These are phyloP conservation scores for Strobilomyces confusus DNA, from an alignment of 768 basidiomycete genomes.

Conservation along the genomic window DNA sequence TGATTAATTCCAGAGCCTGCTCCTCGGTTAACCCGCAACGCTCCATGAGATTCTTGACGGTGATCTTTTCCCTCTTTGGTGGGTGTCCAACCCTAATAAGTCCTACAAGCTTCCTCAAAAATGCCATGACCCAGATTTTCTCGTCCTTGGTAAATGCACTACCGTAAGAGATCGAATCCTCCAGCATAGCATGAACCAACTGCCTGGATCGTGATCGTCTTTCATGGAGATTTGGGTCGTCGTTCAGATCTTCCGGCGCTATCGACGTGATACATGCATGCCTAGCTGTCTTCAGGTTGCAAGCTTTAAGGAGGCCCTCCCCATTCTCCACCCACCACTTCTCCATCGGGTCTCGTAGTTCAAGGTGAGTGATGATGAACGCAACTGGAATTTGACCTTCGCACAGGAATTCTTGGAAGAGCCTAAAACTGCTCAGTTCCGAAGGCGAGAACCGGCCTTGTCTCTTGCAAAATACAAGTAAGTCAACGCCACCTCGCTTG, in stretches of 20 bases:
- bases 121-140: constrained; percentile 21
- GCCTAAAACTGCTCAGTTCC: constrained; percentile 28
- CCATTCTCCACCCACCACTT: constrained; percentile 30
- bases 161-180: constrained; percentile 20
- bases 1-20: constrained; percentile 19
- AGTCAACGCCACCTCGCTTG: constrained; percentile 32
- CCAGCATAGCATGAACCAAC: constrained; percentile 16
- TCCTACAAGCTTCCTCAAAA: constrained; percentile 18
- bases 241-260: neutral
- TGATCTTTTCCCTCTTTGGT: constrained; percentile 9
- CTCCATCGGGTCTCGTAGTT: constrained; percentile 27
- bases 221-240: neutral
- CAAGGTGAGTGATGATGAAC: constrained; percentile 38
- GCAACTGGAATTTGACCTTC: constrained; percentile 35
- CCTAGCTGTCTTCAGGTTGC: constrained; percentile 16
- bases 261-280: constrained; percentile 31
- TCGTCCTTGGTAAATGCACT: constrained; percentile 13
- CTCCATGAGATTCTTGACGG: constrained; percentile 6
- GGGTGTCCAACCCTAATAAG: constrained; percentile 10
- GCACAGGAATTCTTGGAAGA: constrained; percentile 39
- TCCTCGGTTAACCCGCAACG: constrained; percentile 16
- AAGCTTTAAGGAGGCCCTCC: constrained; percentile 8
- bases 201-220: constrained; percentile 16
- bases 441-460: constrained; percentile 27
- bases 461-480: constrained; percentile 37